Conservation (phyloP, 441 rosid genomes). For the Rhodomyrtus psidioides region DNA sequence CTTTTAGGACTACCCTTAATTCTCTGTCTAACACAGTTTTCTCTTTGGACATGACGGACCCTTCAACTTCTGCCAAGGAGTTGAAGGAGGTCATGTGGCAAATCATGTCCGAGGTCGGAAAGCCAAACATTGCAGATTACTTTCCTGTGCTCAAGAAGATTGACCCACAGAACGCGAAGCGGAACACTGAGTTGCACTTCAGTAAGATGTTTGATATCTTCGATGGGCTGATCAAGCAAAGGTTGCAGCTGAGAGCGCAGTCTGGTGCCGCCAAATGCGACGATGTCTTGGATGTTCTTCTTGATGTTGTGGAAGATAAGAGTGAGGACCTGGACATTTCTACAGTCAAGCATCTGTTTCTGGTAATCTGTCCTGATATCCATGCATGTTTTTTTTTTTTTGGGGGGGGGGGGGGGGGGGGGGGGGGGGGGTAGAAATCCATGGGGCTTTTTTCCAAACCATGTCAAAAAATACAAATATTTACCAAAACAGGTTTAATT, state of each 20-base stretch:
- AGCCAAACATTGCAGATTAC: constrained; percentile 4
- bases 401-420: too few relatives aligned
- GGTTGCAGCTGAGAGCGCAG: not conserved
- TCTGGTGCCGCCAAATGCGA: not conserved
- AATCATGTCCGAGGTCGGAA: constrained; percentile 8
- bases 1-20: constrained; percentile 1
- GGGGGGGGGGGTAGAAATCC: too few relatives aligned
- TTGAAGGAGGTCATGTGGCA: constrained; percentile 10
- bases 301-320: not conserved
- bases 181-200: not conserved
- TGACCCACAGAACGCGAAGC: not conserved
- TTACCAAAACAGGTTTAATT: too few relatives aligned
- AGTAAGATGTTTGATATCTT: not conserved
- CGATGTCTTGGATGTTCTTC: constrained; percentile 3
- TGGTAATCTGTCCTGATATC: not conserved
- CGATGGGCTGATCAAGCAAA: not conserved
- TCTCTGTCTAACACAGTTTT: constrained; percentile 4
- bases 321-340: not conserved
- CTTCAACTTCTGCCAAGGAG: not conserved
- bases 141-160: constrained; percentile 3
- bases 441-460: too few relatives aligned
- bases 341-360: constrained; percentile 2
- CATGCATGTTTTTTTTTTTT: too few relatives aligned
- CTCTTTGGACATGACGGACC: not conserved
- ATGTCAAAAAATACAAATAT: too few relatives aligned